Evolutionary conservation across 169 alveolate genomes (phyloP).

Genomic region (Plasmodium fragile): DNA sequence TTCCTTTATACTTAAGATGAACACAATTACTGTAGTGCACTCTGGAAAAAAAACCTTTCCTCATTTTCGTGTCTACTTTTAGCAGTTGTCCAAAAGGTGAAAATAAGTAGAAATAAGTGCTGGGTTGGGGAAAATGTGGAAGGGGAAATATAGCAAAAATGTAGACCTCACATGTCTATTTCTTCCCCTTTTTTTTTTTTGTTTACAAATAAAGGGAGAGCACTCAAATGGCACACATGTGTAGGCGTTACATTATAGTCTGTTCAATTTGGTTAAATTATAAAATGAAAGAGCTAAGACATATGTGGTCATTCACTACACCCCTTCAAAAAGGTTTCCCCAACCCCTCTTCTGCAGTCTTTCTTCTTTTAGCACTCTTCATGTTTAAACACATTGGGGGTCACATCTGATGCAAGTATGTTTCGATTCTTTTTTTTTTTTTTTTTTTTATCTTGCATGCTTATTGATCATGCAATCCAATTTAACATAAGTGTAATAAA

Average conservation of each 20-base stretch:
- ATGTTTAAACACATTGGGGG: not conserved
- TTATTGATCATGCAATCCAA: not conserved
- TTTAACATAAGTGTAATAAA: not conserved
- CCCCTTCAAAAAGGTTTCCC: not conserved
- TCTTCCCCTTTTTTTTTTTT: not conserved
- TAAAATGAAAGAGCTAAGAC: not conserved
- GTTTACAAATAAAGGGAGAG: not conserved
- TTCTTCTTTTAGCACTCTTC: not conserved
- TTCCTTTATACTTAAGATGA: slow-evolving; percentile 1
- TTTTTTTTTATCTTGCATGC: not conserved
- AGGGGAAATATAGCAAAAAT: slow-evolving; percentile 4
- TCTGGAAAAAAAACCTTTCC: not conserved
- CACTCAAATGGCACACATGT: not conserved
- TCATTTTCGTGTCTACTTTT: slow-evolving; percentile 23
- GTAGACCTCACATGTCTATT: not conserved
- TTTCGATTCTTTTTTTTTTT: slow-evolving; percentile 5
- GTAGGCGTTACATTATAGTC: not conserved
- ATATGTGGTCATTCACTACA: not conserved
- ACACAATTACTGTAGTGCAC: not conserved
- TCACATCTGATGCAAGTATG: not conserved
- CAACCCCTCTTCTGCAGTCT: not conserved
- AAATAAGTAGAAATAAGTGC: not conserved
- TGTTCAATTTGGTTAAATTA: not conserved
- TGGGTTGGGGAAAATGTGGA: not conserved
- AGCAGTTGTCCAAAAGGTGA: not conserved